A percentile compares a stretch with the other conserved stretches of the same genome.
Conservation (phyloP, 2,329 filamentous ascomycete genomes). For the Aspergillus fructus region DNA sequence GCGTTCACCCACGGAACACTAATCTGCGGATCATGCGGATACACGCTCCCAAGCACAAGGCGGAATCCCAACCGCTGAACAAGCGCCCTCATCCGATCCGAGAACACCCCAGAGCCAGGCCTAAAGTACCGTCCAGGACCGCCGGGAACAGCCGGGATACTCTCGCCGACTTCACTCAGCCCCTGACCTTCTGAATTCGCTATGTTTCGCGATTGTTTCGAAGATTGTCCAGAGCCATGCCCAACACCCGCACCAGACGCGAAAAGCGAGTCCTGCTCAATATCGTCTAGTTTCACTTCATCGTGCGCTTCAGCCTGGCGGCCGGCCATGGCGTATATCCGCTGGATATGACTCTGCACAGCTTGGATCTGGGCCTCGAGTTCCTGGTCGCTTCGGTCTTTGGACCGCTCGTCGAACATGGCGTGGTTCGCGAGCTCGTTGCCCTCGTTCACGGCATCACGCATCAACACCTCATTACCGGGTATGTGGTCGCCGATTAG, state of each 20-base stretch:
- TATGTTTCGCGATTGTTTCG: neutral
- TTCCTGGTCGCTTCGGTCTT: conserved; percentile 57
- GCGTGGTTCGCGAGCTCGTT: conserved; percentile 84
- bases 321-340: conserved; percentile 51
- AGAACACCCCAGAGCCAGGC: conserved; percentile 84
- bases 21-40: conserved; percentile 90
- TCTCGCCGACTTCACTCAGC: conserved; percentile 47
- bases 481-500: conserved; percentile 76
- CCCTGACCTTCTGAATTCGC: neutral
- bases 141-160: neutral
- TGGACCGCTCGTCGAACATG: conserved; percentile 79
- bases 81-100: conserved; percentile 62
- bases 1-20: conserved; percentile 68
- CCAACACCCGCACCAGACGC: neutral
- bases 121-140: conserved; percentile 65
- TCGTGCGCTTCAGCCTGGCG: conserved; percentile 8
- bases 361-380: conserved; percentile 63
- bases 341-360: conserved; percentile 62
- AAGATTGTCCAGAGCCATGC: neutral
- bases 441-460: conserved; percentile 59
- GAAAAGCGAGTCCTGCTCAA: neutral
- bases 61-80: conserved; percentile 64
- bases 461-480: conserved; percentile 55
- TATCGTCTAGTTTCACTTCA: neutral
- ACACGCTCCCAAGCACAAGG: conserved; percentile 79